A percentile compares a stretch with the other conserved stretches of the same genome.
These are phyloP conservation scores for Cordyceps cateniannulata DNA, from an alignment of 2,329 filamentous ascomycete genomes.

Conservation along the genomic window DNA sequence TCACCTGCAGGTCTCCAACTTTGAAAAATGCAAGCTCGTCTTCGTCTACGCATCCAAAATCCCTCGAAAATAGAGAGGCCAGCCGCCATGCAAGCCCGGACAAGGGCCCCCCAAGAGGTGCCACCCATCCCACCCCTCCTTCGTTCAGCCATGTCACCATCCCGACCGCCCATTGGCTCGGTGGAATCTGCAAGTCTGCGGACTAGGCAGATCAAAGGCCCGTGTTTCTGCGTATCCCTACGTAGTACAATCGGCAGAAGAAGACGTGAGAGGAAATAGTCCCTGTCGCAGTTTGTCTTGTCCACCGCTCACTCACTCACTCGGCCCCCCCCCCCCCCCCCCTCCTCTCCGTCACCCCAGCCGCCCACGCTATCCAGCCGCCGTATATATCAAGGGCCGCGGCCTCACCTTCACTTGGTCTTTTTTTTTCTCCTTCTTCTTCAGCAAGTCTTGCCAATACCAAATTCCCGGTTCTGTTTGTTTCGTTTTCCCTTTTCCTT, in stretches of 20 bases:
- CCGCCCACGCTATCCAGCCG: not conserved
- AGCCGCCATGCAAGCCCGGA: not conserved
- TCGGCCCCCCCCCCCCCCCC: not conserved
- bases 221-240: not conserved
- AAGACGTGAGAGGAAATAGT: too few relatives aligned
- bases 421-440: slow-evolving; percentile 44
- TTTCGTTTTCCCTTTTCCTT: slow-evolving; percentile 28
- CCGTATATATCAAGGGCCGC: slow-evolving; percentile 16
- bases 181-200: not conserved
- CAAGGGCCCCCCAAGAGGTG: not conserved
- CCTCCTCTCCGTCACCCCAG: not conserved
- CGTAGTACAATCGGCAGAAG: not conserved
- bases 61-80: not conserved
- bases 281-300: not conserved
- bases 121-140: slow-evolving; percentile 1
- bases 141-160: not conserved
- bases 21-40: not conserved
- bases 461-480: slow-evolving; percentile 36
- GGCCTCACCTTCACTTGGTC: slow-evolving; percentile 29
- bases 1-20: not conserved
- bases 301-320: not conserved
- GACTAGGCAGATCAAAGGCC: not conserved
- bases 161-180: slow-evolving; percentile 5
- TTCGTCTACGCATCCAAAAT: not conserved
- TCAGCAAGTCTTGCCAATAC: slow-evolving; percentile 38